phyloP scores from a whole-genome alignment of 2,329 filamentous ascomycete genomes.

The Penicillium freii region DNA sequence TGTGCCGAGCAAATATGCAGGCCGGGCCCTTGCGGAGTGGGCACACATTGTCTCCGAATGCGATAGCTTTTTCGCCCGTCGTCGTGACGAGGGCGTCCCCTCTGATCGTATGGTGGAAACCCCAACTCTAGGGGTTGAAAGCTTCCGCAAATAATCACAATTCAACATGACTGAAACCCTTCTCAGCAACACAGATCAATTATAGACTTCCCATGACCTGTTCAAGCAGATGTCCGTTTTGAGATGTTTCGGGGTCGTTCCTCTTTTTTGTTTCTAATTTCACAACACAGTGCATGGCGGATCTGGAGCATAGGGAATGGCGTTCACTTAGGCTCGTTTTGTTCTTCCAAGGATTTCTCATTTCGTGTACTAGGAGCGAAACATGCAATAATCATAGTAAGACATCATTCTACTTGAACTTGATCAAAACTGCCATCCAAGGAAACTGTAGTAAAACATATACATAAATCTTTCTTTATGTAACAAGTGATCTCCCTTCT shows the following conservation, averaged over 20 bases:
- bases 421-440: conserved; percentile 1
- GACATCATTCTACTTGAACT: conserved; percentile 4
- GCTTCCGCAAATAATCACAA: conserved; percentile 50
- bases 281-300: conserved; percentile 21
- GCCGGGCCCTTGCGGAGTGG: conserved; percentile 64
- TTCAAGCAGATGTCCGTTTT: conserved; percentile 13
- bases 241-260: conserved; percentile 6
- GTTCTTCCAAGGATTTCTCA: conserved; percentile 5
- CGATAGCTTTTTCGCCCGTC: conserved; percentile 62
- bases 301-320: conserved; percentile 26
- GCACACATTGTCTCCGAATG: conserved; percentile 60
- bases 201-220: conserved; percentile 16
- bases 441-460: background rate
- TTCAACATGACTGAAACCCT: background rate
- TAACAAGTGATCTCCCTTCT: background rate
- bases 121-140: conserved; percentile 61
- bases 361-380: conserved; percentile 13
- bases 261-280: conserved; percentile 13
- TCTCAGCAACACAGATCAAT: conserved; percentile 3
- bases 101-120: conserved; percentile 58
- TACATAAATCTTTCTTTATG: background rate
- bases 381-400: conserved; percentile 20
- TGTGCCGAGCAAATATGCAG: conserved; percentile 57
- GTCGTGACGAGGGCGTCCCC: conserved; percentile 62
- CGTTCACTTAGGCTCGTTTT: conserved; percentile 17